A percentile compares a stretch with the other conserved stretches of the same genome.
Conservation (phyloP, 495 filamentous ascomycete species). For the Hyaloscypha hepaticicola region DNA sequence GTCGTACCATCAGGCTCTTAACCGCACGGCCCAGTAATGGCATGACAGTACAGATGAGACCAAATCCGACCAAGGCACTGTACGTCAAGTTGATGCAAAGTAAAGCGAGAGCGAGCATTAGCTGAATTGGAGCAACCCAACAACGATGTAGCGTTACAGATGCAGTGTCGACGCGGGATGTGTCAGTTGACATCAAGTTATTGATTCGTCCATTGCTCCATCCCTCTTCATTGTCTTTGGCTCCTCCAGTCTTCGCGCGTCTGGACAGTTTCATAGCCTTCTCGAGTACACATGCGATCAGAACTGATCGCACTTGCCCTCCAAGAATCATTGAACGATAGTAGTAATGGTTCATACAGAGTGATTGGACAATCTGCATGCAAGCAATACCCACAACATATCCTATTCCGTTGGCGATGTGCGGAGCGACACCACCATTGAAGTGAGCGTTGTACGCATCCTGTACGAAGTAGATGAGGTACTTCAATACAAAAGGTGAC, state of each 20-base stretch:
- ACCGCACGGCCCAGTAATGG: slow-evolving; percentile 71
- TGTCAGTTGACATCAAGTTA: slow-evolving; percentile 89
- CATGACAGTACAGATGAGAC: slow-evolving; percentile 68
- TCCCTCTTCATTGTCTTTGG: slow-evolving; percentile 41
- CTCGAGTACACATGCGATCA: slow-evolving; percentile 72
- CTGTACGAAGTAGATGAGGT: slow-evolving; percentile 70
- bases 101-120: slow-evolving; percentile 71
- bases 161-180: slow-evolving; percentile 81
- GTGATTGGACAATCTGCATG: slow-evolving; percentile 70
- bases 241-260: slow-evolving; percentile 70
- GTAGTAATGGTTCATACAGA: slow-evolving; percentile 74
- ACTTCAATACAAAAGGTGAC: slow-evolving; percentile 67
- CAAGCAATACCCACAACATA: slow-evolving; percentile 68
- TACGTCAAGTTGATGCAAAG: slow-evolving; percentile 81
- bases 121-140: slow-evolving; percentile 75
- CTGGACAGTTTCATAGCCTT: slow-evolving; percentile 79
- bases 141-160: slow-evolving; percentile 80
- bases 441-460: slow-evolving; percentile 63
- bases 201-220: slow-evolving; percentile 89
- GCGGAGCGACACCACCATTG: slow-evolving; percentile 47
- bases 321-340: slow-evolving; percentile 77
- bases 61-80: slow-evolving; percentile 83
- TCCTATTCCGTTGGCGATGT: slow-evolving; percentile 65
- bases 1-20: slow-evolving; percentile 62
- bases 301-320: slow-evolving; percentile 66